Percentiles rank a stretch among this genome's conserved stretches.
Conservation (phyloP, 2,329 filamentous ascomycete genomes). For the Monascus ruber region DNA sequence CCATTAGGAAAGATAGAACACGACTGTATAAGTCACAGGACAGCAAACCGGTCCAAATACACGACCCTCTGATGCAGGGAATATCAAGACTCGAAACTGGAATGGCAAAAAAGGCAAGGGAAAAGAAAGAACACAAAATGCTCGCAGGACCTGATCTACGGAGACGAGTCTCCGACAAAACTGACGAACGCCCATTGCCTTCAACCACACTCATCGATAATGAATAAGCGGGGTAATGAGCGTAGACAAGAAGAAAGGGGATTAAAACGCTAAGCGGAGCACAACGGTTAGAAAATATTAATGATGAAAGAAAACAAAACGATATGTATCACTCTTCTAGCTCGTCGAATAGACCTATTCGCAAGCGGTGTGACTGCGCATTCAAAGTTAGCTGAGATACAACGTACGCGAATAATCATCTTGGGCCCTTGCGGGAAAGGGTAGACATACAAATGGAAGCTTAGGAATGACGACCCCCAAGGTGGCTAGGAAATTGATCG, state of each 20-base stretch:
- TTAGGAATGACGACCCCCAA: constrained; percentile 92
- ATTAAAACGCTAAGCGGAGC: constrained; percentile 7
- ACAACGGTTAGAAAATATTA: constrained; percentile 5
- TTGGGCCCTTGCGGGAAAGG: background rate
- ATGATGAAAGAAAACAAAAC: constrained; percentile 6
- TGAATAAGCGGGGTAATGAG: constrained; percentile 5
- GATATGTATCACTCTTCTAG: constrained; percentile 45
- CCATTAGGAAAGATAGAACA: too few species aligned
- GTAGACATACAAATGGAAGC: constrained; percentile 69
- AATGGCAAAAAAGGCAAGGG: too few species aligned
- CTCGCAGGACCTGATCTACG: too few species aligned
- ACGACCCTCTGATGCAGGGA: too few species aligned
- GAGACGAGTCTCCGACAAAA: background rate
- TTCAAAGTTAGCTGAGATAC: constrained; percentile 16
- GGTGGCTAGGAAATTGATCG: constrained; percentile 90
- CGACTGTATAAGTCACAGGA: too few species aligned
- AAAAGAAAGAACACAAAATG: too few species aligned
- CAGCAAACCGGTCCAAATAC: too few species aligned
- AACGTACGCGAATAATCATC: background rate
- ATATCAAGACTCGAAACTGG: too few species aligned
- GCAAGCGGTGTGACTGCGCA: constrained; percentile 61
- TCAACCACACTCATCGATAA: background rate
- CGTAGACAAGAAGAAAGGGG: constrained; percentile 1
- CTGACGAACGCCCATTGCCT: background rate
- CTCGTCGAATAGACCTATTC: constrained; percentile 60